phyloP scores from a whole-genome alignment of 2,329 filamentous ascomycete species.

The Cordyceps fumosorosea region DNA sequence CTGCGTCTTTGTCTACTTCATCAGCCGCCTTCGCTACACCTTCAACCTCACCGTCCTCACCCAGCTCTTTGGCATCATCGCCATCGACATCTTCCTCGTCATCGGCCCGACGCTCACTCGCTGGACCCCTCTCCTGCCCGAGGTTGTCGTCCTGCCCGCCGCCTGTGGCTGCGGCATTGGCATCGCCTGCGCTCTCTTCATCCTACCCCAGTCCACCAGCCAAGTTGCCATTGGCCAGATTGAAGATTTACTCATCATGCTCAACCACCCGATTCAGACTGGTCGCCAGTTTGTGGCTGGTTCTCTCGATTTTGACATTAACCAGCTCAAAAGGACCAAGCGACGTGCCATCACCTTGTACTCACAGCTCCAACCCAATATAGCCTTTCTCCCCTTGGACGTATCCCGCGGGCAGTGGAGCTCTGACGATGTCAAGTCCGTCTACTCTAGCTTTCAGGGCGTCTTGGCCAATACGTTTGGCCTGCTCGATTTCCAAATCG shows the following conservation, averaged over 20 bases:
- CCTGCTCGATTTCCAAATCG: slow-evolving; percentile 37
- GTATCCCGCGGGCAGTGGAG: slow-evolving; percentile 40
- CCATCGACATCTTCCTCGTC: slow-evolving; percentile 38
- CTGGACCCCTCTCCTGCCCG: slow-evolving; percentile 33
- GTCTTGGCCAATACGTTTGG: slow-evolving; percentile 28
- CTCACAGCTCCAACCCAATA: slow-evolving; percentile 30
- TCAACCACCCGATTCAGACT: slow-evolving; percentile 26
- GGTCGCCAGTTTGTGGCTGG: slow-evolving; percentile 21
- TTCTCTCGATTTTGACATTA: slow-evolving; percentile 19
- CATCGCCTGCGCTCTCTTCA: slow-evolving; percentile 34
- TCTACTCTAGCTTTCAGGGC: slow-evolving; percentile 31
- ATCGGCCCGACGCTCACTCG: slow-evolving; percentile 35
- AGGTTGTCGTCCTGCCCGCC: slow-evolving; percentile 36
- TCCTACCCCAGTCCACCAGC: slow-evolving; percentile 45
- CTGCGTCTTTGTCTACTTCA: slow-evolving; percentile 37
- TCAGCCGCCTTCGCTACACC: slow-evolving; percentile 35
- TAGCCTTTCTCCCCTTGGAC: slow-evolving; percentile 40
- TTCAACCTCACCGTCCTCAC: slow-evolving; percentile 39
- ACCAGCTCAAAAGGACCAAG: slow-evolving; percentile 22
- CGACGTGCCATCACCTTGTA: slow-evolving; percentile 27
- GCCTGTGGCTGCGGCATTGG: slow-evolving; percentile 40
- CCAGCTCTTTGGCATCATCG: slow-evolving; percentile 41
- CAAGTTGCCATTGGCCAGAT: slow-evolving; percentile 32
- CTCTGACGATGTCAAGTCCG: slow-evolving; percentile 32
- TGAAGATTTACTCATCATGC: slow-evolving; percentile 24